phyloP scores from a whole-genome alignment of 2,329 filamentous ascomycete genomes.

The Amylocarpus encephaloides region DNA sequence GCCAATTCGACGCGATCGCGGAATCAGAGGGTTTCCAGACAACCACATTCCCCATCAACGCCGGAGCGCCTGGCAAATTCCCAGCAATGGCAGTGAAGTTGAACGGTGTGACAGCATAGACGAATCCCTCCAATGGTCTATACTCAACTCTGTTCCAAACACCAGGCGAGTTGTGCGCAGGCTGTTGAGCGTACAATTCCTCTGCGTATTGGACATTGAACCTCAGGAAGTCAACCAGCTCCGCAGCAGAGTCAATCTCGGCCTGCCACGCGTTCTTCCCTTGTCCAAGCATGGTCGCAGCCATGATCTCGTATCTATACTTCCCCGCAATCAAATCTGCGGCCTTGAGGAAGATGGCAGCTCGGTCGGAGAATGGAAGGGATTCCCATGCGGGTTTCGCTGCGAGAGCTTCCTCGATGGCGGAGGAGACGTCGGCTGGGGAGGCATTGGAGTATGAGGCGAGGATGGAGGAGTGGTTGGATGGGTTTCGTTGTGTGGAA shows the following conservation, averaged over 20 bases:
- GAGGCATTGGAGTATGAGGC: constrained; percentile 83
- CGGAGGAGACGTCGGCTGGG: constrained; percentile 64
- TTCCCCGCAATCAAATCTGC: constrained; percentile 85
- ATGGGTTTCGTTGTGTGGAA: constrained; percentile 72
- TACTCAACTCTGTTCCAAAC: constrained; percentile 92
- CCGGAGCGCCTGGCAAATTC: constrained; percentile 77
- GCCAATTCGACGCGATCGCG: constrained; percentile 84
- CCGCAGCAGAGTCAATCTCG: constrained; percentile 94
- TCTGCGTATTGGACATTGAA: constrained; percentile 94
- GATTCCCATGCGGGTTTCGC: constrained; percentile 82
- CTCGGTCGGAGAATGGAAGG: constrained; percentile 82
- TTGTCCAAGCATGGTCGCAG: constrained; percentile 90
- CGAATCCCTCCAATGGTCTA: constrained; percentile 86
- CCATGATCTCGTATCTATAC: constrained; percentile 96
- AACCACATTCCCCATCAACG: constrained; percentile 88
- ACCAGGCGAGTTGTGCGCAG: constrained; percentile 71
- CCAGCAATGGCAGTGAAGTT: constrained; percentile 96
- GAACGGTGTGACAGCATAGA: constrained; percentile 91
- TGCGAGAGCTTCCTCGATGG: constrained; percentile 79
- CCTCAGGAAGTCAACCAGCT: constrained; percentile 85
- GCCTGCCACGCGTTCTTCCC: constrained; percentile 99
- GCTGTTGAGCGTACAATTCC: constrained; percentile 83
- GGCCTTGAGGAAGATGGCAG: constrained; percentile 91
- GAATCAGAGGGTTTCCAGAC: constrained; percentile 94
- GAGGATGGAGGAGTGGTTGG: constrained; percentile 68